Evolutionary conservation across 1,284 basidiomycete genomes (phyloP).

Genomic region (Pseudozyma pruni): DNA sequence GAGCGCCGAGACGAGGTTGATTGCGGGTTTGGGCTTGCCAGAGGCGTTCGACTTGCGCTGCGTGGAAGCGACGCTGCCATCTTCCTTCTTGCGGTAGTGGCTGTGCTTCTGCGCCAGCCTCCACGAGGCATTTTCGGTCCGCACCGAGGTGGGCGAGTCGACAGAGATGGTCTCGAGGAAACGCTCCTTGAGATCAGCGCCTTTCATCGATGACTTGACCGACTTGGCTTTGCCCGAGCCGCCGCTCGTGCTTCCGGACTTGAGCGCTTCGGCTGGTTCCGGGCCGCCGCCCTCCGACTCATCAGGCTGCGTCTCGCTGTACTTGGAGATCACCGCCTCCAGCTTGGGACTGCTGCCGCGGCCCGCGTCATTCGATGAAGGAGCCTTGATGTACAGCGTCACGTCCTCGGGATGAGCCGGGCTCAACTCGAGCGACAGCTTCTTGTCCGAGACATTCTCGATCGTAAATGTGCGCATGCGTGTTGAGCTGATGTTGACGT

Average conservation of each 20-base stretch:
- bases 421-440: slow-evolving; percentile 69
- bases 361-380: slow-evolving; percentile 3
- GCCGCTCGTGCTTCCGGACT: background rate
- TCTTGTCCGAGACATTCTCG: slow-evolving; percentile 69
- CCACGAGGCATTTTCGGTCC: slow-evolving; percentile 62
- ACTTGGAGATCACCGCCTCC: slow-evolving; percentile 28
- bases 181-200: slow-evolving; percentile 68
- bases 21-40: slow-evolving; percentile 42
- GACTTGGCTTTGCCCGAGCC: slow-evolving; percentile 21
- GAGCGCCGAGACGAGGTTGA: slow-evolving; percentile 68
- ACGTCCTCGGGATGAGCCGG: slow-evolving; percentile 71
- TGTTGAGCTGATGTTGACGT: slow-evolving; percentile 71
- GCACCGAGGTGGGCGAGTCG: slow-evolving; percentile 61
- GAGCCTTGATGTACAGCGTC: slow-evolving; percentile 69
- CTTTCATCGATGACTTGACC: slow-evolving; percentile 38
- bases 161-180: slow-evolving; percentile 71
- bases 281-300: slow-evolving; percentile 8
- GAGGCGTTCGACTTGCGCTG: slow-evolving; percentile 28
- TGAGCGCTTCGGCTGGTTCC: slow-evolving; percentile 11
- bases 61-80: slow-evolving; percentile 23
- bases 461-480: slow-evolving; percentile 70
- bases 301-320: slow-evolving; percentile 21
- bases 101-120: slow-evolving; percentile 60
- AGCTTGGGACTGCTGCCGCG: slow-evolving; percentile 24
- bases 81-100: slow-evolving; percentile 48